Evolutionary conservation across 2,329 filamentous ascomycete genomes (phyloP), one percentile per base, ranked within the genome.

Genomic region (Alternaria arborescens): DNA sequence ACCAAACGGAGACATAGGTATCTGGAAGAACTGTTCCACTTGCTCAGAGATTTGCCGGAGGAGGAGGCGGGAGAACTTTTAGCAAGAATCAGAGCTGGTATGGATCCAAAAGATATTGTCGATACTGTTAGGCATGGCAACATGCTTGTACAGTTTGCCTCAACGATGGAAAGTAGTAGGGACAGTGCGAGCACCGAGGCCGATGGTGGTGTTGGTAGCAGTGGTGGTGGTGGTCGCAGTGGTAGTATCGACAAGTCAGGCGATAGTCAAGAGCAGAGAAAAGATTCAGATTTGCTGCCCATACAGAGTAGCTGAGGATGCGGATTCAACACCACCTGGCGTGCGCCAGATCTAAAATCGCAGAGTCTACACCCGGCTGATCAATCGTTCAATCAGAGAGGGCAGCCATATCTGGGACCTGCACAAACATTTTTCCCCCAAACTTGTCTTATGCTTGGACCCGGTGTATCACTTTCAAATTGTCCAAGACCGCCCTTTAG

Each of bases 51-150:
- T 22, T 55, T 66, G 6, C 51, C 62, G 16, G 58, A 68, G 4
- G 30, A 62, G 7, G 61, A 66, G 24, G 62, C 67, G 12, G 38
- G 20, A 5, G 55, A 64, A 11, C 30, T 67, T 22, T 51, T 64
- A 12, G 52, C 41, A 3, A 64, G 65, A 40, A 62, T 69, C 36
- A 58, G 67, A 46, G 61, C 65, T 16, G 67, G 67, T 8, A 53
- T 56, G 18, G 65, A 68, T 11, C 55, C 61, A 14, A 58, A 57
- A n/a, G 53, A 64, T 10, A 47, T 69, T 16, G 62, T 69, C 5
- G 64, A 66, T 36, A 61, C 61, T 38, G 61, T 69, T 1, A 60
- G 43, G 5, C 60, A 67, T 56, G 66, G 66, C n/a, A 64, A 46
- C 36, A 40, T 69, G 44, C 65, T 69, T 8, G 53, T 69, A 54